phyloP scores from a whole-genome alignment of 495 filamentous ascomycete species.

The Recurvomyces mirabilis region DNA sequence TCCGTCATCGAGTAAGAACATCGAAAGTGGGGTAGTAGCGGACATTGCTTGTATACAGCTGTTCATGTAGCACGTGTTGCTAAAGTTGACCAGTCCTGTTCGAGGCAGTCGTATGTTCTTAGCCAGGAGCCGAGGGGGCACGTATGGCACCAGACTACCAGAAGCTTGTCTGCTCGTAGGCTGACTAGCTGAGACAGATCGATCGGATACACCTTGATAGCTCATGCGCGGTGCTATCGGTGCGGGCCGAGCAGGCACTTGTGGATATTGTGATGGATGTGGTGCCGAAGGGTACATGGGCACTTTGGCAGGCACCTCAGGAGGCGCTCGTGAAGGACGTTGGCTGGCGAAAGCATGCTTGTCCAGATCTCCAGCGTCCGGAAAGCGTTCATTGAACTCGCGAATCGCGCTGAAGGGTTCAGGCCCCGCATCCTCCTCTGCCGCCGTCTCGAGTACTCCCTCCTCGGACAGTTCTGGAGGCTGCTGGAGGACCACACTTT shows the following conservation, averaged over 20 bases:
- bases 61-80: conserved; percentile 86
- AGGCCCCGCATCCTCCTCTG: conserved; percentile 35
- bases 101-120: conserved; percentile 30
- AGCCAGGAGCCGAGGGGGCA: conserved; percentile 40
- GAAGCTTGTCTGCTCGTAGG: conserved; percentile 32
- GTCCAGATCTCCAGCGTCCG: conserved; percentile 51
- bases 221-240: conserved; percentile 75
- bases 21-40: conserved; percentile 58
- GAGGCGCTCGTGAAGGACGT: conserved; percentile 8
- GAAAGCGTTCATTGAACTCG: conserved; percentile 75
- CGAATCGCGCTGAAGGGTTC: conserved; percentile 32
- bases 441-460: conserved; percentile 29
- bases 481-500: conserved; percentile 42
- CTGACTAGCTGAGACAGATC: conserved; percentile 41
- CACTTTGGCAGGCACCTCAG: conserved; percentile 7
- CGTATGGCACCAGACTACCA: conserved; percentile 33
- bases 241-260: conserved; percentile 55
- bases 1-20: conserved; percentile 52
- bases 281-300: conserved; percentile 12
- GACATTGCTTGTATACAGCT: conserved; percentile 72
- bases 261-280: conserved; percentile 23
- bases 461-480: conserved; percentile 34
- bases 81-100: conserved; percentile 71
- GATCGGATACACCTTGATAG: conserved; percentile 79
- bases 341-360: conserved; percentile 62